phyloP scores from a whole-genome alignment of 129 eudicot genomes.

The Flaveria bidentis region DNA sequence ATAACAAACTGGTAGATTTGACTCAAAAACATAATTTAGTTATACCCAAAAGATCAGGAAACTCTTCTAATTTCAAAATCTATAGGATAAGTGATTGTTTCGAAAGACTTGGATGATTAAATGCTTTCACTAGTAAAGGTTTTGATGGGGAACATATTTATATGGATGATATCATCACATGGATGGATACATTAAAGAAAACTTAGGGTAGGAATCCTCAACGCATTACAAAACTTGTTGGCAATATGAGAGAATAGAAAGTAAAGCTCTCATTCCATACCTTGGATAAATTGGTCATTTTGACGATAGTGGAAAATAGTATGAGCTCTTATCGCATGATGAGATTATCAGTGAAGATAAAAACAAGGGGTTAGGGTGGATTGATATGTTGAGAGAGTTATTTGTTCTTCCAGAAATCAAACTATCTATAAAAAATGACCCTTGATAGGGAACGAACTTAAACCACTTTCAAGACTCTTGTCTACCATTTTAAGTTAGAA shows the following conservation, averaged over 20 bases:
- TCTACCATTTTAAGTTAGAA: background rate
- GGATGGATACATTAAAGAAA: background rate
- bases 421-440: background rate
- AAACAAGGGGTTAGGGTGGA: background rate
- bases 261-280: background rate
- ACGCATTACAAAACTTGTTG: background rate
- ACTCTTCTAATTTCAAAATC: background rate
- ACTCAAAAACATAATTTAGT: background rate
- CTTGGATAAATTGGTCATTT: background rate
- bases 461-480: background rate
- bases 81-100: background rate
- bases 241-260: background rate
- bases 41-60: background rate
- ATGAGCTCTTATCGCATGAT: background rate
- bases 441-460: background rate
- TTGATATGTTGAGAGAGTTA: background rate
- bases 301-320: background rate
- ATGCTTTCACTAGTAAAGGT: background rate
- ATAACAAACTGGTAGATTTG: background rate
- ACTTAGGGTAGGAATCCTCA: background rate
- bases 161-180: background rate
- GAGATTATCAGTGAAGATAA: background rate
- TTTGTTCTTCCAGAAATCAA: background rate
- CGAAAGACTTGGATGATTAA: background rate
- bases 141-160: background rate